Evolutionary conservation across 129 eudicot species (phyloP).

Genomic region (Logfia minima): DNA sequence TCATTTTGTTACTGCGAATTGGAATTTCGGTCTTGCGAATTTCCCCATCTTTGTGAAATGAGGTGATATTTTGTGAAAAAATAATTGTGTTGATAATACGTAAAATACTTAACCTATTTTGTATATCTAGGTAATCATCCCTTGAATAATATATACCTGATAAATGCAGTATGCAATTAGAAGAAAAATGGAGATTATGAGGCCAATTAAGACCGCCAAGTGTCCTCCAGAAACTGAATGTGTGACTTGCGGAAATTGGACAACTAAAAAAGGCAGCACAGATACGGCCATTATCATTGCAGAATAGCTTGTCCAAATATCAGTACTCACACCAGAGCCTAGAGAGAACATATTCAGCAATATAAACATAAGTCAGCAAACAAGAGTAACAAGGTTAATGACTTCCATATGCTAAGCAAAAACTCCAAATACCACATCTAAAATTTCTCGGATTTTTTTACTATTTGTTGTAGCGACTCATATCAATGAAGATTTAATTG

Average conservation of each 20-base stretch:
- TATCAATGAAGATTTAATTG: background rate
- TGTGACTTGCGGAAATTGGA: conserved; percentile 67
- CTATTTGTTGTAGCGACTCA: background rate
- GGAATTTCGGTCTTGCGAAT: no score
- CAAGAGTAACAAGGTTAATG: background rate
- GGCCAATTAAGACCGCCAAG: conserved; percentile 64
- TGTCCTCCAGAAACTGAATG: conserved; percentile 72
- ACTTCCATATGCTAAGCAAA: background rate
- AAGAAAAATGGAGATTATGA: conserved; percentile 53
- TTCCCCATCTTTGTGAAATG: no score
- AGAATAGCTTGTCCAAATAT: conserved; percentile 90
- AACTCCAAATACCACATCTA: no score
- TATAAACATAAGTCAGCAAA: background rate
- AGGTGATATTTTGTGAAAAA: no score
- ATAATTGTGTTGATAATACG: no score
- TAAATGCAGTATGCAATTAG: conserved; percentile 74
- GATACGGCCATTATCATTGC: conserved; percentile 82
- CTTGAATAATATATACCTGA: conserved; percentile 50
- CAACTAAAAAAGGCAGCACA: conserved; percentile 68
- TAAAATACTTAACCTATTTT: no score
- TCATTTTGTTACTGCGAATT: no score
- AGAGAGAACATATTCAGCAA: conserved; percentile 20
- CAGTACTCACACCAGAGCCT: conserved; percentile 87
- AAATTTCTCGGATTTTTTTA: background rate
- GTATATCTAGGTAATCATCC: no score